Evolutionary conservation across 2,329 filamentous ascomycete genomes (phyloP), one percentile per base, ranked within the genome.

Genomic region (Colletotrichum truncatum): DNA sequence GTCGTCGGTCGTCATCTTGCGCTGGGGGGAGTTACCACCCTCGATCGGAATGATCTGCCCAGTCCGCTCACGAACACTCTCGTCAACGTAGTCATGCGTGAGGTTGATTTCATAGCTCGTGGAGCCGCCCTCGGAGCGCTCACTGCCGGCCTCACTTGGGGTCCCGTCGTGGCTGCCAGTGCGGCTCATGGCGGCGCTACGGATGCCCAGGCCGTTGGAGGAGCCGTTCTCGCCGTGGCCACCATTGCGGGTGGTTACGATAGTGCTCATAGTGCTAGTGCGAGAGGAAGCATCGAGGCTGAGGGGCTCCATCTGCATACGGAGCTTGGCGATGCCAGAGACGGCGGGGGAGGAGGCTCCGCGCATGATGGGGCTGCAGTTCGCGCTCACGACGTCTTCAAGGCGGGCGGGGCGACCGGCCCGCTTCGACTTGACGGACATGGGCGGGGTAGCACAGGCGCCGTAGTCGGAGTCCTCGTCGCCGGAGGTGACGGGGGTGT

Each of bases 1-100:
- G 76, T 99, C 96, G 10, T 90, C 88, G 2, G 94, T 90, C 8
- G 91, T 91, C 91, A 98, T 98, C 82, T 99, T 98, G 69, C 92
- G 89, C 67, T 83, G 75, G 72, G 84, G 74, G 70, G 85, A 78
- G 59, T 88, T 77, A 14, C 85, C 84, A 25, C 86, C 86, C 70
- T 89, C 87, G 45, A 85, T 73, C 6, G 80, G 80, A 32, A 82
- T 80, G 62, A 80, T 74, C 70, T 80, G 80, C 58, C 75, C 76
- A 36, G 78, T 75, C 53, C 79, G 80, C 55, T 82, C 81, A 21
- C 80, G 78, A 36, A 87, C 80, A 70, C 84, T 87, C 72, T 88
- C 86, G 75, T 92, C 96, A 66, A 93, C 85, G 72, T 97, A 98
- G 75, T 98, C 94, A 67, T 93, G 81, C 70, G 96, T 92, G 36